phyloP scores from a whole-genome alignment of 1,284 basidiomycete species.

The Fomitopsis pinicola region DNA sequence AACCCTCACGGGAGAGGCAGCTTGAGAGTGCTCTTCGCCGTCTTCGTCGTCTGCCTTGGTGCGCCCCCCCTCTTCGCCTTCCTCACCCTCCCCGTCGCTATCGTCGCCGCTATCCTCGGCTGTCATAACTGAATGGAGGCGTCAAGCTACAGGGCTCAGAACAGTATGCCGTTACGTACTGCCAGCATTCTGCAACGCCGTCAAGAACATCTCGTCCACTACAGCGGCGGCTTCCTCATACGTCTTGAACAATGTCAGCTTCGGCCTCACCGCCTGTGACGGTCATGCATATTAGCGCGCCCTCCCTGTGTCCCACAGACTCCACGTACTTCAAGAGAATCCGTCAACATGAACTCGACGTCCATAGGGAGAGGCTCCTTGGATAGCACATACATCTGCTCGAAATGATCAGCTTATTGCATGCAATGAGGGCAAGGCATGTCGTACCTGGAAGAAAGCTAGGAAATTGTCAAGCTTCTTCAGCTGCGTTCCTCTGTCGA shows the following conservation, averaged over 20 bases:
- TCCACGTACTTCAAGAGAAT: conserved; percentile 79
- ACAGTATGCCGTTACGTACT: conserved; percentile 33
- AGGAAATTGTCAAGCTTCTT: conserved; percentile 93
- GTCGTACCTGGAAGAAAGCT: conserved; percentile 83
- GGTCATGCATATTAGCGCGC: neutral
- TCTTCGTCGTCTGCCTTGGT: conserved; percentile 43
- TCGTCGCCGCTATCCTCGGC: conserved; percentile 71
- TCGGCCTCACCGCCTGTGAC: conserved; percentile 74
- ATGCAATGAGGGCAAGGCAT: neutral
- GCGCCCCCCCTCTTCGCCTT: conserved; percentile 38
- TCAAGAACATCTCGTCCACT: conserved; percentile 85
- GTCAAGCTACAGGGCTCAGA: neutral
- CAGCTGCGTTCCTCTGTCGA: conserved; percentile 87
- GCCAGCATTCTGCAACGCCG: conserved; percentile 55
- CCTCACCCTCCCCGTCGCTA: conserved; percentile 53
- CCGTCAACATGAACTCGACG: conserved; percentile 93
- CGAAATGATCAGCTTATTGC: neutral
- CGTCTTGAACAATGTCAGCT: conserved; percentile 62
- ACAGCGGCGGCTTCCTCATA: conserved; percentile 82
- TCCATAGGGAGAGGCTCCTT: conserved; percentile 93
- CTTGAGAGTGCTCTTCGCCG: conserved; percentile 44
- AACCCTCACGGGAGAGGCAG: conserved; percentile 48
- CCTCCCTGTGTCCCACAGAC: neutral
- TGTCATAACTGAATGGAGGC: conserved; percentile 28
- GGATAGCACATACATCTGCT: conserved; percentile 82